These are phyloP conservation scores for Quercus lobata DNA, from an alignment of 331 rosid genomes.

Conservation along the genomic window DNA sequence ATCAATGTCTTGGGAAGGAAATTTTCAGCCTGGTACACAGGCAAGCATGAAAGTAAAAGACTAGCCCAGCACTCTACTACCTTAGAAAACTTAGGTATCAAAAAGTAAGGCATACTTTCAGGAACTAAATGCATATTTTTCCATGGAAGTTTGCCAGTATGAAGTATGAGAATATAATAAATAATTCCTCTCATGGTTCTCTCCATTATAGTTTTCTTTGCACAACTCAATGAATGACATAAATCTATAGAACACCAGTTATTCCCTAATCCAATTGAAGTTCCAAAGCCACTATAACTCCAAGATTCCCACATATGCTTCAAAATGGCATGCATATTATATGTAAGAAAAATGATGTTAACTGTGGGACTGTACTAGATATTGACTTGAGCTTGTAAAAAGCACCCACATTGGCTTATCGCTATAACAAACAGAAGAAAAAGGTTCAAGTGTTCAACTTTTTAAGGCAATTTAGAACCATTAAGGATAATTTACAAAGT, in stretches of 20 bases:
- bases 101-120: neutral
- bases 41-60: neutral
- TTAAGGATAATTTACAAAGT: neutral
- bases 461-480: neutral
- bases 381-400: neutral
- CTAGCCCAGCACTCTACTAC: neutral
- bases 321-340: neutral
- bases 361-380: neutral
- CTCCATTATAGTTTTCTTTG: neutral
- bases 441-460: neutral
- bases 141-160: neutral
- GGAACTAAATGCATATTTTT: neutral
- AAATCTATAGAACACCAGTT: neutral
- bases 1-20: neutral
- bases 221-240: neutral
- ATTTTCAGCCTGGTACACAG: neutral
- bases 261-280: neutral
- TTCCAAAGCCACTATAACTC: neutral
- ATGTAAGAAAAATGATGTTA: neutral
- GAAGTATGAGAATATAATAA: neutral
- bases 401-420: neutral
- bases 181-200: neutral
- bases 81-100: neutral
- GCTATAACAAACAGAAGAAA: neutral
- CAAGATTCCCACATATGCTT: neutral